Percentiles rank a stretch among this genome's conserved stretches.
These are phyloP conservation scores for Marchantia polymorpha DNA, from an alignment of 225 moss, liverwort and hornwort species.

Conservation along the genomic window DNA sequence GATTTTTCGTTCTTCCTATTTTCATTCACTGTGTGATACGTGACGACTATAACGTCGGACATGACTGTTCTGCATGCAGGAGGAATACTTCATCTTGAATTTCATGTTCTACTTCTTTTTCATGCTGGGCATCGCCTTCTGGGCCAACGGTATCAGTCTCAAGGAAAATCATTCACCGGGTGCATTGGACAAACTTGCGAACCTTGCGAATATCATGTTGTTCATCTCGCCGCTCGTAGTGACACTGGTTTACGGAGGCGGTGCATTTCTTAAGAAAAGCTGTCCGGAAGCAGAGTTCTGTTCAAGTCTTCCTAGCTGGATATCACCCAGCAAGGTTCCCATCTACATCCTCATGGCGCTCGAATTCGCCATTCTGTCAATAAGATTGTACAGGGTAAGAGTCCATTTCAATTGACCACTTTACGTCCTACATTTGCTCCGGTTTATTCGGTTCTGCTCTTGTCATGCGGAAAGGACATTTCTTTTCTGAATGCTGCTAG, in stretches of 20 bases:
- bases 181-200: not conserved
- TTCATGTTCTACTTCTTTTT: slow-evolving; percentile 7
- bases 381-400: not conserved
- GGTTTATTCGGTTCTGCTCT: too few species aligned
- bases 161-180: not conserved
- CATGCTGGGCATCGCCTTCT: slow-evolving; percentile 1
- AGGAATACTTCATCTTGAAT: not conserved
- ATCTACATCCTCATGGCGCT: slow-evolving; percentile 7
- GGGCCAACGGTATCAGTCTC: not conserved
- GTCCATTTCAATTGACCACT: too few species aligned
- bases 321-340: not conserved
- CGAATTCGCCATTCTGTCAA: not conserved
- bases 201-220: too few species aligned
- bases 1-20: too few species aligned
- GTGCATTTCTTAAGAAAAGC: not conserved
- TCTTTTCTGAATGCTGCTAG: too few species aligned
- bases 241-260: not conserved
- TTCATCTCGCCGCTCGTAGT: not conserved
- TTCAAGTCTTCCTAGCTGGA: not conserved
- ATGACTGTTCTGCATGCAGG: not conserved
- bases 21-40: too few species aligned
- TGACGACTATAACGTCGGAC: too few species aligned
- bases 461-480: too few species aligned
- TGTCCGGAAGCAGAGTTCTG: too few species aligned
- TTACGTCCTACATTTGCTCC: too few species aligned